phyloP scores from a whole-genome alignment of 306 rosid species.

The Cicer chorassanicum region DNA sequence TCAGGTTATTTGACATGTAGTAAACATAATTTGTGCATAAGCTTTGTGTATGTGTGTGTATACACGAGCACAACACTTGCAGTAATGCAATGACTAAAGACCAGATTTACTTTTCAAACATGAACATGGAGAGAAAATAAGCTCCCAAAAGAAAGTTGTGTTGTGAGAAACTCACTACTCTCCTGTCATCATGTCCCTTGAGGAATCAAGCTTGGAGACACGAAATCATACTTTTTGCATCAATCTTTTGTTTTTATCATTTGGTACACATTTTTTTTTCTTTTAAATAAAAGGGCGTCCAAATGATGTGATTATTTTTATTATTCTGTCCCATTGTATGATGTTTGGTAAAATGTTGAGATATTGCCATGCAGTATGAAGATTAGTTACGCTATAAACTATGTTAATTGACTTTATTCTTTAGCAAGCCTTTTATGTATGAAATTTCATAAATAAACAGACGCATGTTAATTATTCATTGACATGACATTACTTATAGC shows the following conservation, averaged over 20 bases:
- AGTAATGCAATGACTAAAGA: slow-evolving; percentile 11
- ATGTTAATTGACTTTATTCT: slow-evolving; percentile 7
- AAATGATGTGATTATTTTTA: slow-evolving; percentile 33
- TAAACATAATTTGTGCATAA: slow-evolving; percentile 26
- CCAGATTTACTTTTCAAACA: not conserved
- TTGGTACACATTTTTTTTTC: slow-evolving; percentile 21
- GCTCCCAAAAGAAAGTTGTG: slow-evolving; percentile 14
- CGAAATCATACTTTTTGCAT: slow-evolving; percentile 1
- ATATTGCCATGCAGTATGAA: slow-evolving; percentile 18
- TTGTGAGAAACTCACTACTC: slow-evolving; percentile 32
- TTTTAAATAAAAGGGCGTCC: slow-evolving; percentile 6
- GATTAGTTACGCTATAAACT: slow-evolving; percentile 7
- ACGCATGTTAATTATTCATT: slow-evolving; percentile 29
- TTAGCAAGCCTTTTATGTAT: slow-evolving; percentile 20
- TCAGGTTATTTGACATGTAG: slow-evolving; percentile 34
- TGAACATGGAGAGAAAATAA: not conserved
- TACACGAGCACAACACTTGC: not conserved
- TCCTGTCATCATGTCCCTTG: not conserved
- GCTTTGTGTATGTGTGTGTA: not conserved
- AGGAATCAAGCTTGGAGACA: not conserved
- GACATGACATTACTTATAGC: slow-evolving; percentile 33
- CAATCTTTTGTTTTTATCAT: slow-evolving; percentile 16
- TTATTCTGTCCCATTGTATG: slow-evolving; percentile 20
- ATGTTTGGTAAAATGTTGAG: slow-evolving; percentile 30
- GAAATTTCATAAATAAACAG: slow-evolving; percentile 5